Conservation (phyloP, 2,329 filamentous ascomycete genomes). For the Cyphellophora attinorum region DNA sequence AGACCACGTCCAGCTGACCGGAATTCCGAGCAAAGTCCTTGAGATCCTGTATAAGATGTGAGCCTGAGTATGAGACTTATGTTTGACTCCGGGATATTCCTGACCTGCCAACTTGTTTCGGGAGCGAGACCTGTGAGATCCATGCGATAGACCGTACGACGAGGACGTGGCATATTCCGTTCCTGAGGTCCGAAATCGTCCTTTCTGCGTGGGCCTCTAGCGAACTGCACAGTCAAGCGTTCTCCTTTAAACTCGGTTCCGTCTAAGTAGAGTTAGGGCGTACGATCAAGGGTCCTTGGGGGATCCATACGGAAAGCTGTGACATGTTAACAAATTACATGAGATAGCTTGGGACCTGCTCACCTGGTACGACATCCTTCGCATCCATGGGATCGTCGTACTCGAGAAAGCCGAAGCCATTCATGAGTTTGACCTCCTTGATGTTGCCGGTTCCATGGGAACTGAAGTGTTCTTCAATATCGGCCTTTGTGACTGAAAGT, state of each 20-base stretch:
- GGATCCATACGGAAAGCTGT: slow-evolving; percentile 13
- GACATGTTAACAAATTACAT: slow-evolving; percentile 1
- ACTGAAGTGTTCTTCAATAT: slow-evolving; percentile 91
- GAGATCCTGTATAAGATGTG: slow-evolving; percentile 61
- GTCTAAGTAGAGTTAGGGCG: slow-evolving; percentile 51
- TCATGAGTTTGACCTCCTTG: slow-evolving; percentile 99
- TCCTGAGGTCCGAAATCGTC: slow-evolving; percentile 57
- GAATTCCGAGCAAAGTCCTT: slow-evolving; percentile 99
- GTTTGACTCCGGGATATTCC: slow-evolving; percentile 35
- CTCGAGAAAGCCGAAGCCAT: slow-evolving; percentile 98
- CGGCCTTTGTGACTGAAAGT: slow-evolving; percentile 76
- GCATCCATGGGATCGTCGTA: slow-evolving; percentile 98
- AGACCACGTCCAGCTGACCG: slow-evolving; percentile 84
- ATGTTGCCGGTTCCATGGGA: slow-evolving; percentile 95
- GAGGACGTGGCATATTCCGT: slow-evolving; percentile 63
- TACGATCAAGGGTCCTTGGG: slow-evolving; percentile 11
- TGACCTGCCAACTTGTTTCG: slow-evolving; percentile 99
- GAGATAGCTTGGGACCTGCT: slow-evolving; percentile 26
- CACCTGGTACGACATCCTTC: slow-evolving; percentile 95
- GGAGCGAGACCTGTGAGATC: slow-evolving; percentile 91
- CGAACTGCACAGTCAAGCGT: slow-evolving; percentile 95
- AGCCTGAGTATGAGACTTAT: slow-evolving; percentile 5
- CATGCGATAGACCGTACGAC: slow-evolving; percentile 94
- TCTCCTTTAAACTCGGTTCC: slow-evolving; percentile 97
- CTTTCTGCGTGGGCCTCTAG: slow-evolving; percentile 69